Percentiles rank a stretch among this genome's conserved stretches.
Evolutionary conservation across 768 basidiomycete genomes (phyloP).

Genomic region (Phanerochaete carnosa): DNA sequence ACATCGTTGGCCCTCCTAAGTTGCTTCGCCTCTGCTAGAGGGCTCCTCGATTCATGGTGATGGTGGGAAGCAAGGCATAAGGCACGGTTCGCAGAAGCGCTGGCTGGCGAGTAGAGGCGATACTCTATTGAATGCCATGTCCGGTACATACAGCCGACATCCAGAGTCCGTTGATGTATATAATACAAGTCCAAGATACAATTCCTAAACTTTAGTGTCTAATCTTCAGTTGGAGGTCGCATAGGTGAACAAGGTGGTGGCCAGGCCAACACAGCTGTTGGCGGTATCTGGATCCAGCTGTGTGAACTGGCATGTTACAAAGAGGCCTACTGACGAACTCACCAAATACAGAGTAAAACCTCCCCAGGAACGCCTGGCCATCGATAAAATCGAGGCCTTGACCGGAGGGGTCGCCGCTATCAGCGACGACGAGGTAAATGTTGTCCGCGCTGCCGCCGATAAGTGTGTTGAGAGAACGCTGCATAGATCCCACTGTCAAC

Average conservation of each 20-base stretch:
- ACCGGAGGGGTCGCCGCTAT: slow-evolving; percentile 23
- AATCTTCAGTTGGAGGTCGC: slow-evolving; percentile 25
- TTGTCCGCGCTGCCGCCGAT: slow-evolving; percentile 22
- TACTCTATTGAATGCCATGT: too few relatives aligned
- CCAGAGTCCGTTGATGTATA: too few relatives aligned
- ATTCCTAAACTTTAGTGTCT: too few relatives aligned
- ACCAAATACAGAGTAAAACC: slow-evolving; percentile 34
- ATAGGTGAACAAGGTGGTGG: slow-evolving; percentile 29
- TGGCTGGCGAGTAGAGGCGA: too few relatives aligned
- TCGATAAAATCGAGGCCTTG: slow-evolving; percentile 34
- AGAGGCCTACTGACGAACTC: neutral
- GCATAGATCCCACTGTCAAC: neutral
- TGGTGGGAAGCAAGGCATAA: too few relatives aligned
- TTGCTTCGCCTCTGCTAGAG: too few relatives aligned
- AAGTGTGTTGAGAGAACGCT: slow-evolving; percentile 23
- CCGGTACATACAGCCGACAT: too few relatives aligned
- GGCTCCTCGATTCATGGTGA: too few relatives aligned
- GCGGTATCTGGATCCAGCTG: slow-evolving; percentile 17
- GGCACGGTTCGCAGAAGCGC: too few relatives aligned
- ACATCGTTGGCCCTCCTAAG: too few relatives aligned
- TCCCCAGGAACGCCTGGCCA: slow-evolving; percentile 32
- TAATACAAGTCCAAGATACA: too few relatives aligned
- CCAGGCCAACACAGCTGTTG: slow-evolving; percentile 31
- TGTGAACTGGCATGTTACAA: neutral
- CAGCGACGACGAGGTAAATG: slow-evolving; percentile 29